Conservation (phyloP, 2,329 filamentous ascomycete genomes). For the Alternaria solani region DNA sequence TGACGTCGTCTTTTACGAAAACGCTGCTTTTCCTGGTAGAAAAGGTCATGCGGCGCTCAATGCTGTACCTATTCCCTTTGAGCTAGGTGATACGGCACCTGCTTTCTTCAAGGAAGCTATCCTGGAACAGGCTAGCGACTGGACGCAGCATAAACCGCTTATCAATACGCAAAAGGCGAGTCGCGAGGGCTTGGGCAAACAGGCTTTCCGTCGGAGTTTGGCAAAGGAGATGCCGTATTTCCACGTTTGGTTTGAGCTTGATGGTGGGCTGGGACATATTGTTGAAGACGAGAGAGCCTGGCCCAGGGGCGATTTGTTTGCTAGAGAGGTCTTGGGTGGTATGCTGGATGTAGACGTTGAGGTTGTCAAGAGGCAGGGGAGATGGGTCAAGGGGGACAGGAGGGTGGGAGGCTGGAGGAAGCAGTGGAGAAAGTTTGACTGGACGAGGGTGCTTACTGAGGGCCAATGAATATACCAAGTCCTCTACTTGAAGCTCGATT, state of each 20-base stretch:
- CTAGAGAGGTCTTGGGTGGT: slow-evolving; percentile 87
- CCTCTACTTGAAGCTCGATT: not conserved
- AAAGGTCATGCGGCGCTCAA: slow-evolving; percentile 86
- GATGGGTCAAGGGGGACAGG: slow-evolving; percentile 75
- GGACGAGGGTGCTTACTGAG: slow-evolving; percentile 71
- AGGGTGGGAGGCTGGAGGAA: slow-evolving; percentile 81
- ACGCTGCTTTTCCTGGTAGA: slow-evolving; percentile 81
- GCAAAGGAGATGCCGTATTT: slow-evolving; percentile 99
- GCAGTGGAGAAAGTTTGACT: slow-evolving; percentile 93
- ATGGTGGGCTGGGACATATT: slow-evolving; percentile 90
- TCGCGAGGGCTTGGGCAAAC: slow-evolving; percentile 74
- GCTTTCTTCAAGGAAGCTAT: slow-evolving; percentile 97
- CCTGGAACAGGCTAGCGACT: slow-evolving; percentile 85
- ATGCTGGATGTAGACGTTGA: slow-evolving; percentile 87
- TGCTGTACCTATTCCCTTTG: slow-evolving; percentile 87
- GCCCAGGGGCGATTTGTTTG: slow-evolving; percentile 92
- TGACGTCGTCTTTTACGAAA: slow-evolving; percentile 97
- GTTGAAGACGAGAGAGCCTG: slow-evolving; percentile 86
- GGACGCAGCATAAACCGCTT: slow-evolving; percentile 93
- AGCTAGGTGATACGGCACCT: slow-evolving; percentile 87
- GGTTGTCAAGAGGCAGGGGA: slow-evolving; percentile 87
- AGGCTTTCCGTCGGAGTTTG: slow-evolving; percentile 81
- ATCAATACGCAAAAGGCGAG: slow-evolving; percentile 81
- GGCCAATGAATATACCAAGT: slow-evolving; percentile 26
- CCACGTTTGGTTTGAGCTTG: slow-evolving; percentile 91